Base-by-base conservation (phyloP, 164 flowering plant genomes). In the Malania oleifera region DNA sequence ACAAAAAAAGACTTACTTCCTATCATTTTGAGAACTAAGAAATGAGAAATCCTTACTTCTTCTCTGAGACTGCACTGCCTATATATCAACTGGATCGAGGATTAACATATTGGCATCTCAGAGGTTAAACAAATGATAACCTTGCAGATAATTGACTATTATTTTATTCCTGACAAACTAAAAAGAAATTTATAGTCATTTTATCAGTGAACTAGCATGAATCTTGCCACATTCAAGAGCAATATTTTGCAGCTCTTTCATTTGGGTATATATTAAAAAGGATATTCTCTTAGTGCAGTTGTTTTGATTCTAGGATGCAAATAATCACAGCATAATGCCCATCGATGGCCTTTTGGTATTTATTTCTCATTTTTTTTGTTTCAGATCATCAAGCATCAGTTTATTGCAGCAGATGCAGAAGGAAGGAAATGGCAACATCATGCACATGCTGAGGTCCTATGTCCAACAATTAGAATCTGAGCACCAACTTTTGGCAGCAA, bases 401-500 rank as follows among this genome's bases (percentile, higher is more conserved):
- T 35, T 84, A 28, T 50, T 87, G 70, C 82, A 77, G 68, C 73
- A 68, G 63, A 72, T 81, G 56, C 62, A 54, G 37, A 59, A 70
- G 65, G 73, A 73, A 62, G 95, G 82, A 60, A 66, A 73, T 62
- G 49, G 44, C 51, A 52, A 70, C 56, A 65, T 70, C 60, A 68
- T 73, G 74, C 64, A 75, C 47, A 61, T 52, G 49, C 53, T 84
- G 59, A 43, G 76, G 75, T 68, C 69, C 34, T 75, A 71, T 60
- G 61, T 80, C 44, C 81, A 71, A 37, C 65, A 78, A 26, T 62
- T 72, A 39, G 69, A 77, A 54, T 67, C 75, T 0, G 77, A 78
- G 40, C 47, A 80, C 76, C 72, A 59, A 67, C 74, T 82, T 62
- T 63, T 84, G 52, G 87, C 91, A 61, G 90, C 87, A 64, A 82